Percentiles rank a stretch among this genome's conserved stretches.
These are phyloP conservation scores for Amanita subjunquillea DNA, from an alignment of 768 basidiomycete genomes.

Conservation along the genomic window DNA sequence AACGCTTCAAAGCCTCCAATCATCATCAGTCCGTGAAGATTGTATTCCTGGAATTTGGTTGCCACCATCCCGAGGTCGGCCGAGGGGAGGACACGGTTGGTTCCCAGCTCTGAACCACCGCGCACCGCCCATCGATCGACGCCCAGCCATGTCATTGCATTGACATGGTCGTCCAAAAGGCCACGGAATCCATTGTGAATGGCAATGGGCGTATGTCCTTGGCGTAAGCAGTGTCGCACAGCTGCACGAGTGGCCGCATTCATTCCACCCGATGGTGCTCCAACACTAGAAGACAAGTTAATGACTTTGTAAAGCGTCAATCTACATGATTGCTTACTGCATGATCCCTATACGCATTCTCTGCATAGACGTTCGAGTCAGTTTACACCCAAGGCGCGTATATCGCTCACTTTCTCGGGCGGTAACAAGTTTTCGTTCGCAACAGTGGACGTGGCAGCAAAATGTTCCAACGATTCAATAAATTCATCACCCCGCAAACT, in stretches of 20 bases:
- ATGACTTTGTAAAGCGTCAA: not conserved
- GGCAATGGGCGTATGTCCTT: conserved; percentile 88
- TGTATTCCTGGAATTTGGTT: conserved; percentile 81
- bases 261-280: conserved; percentile 98
- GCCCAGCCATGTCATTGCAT: conserved; percentile 88
- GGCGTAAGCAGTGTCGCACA: conserved; percentile 84
- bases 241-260: conserved; percentile 95
- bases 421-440: conserved; percentile 46
- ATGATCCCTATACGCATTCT: conserved; percentile 74
- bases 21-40: conserved; percentile 70
- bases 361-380: conserved; percentile 23
- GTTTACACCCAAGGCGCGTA: not conserved
- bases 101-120: conserved; percentile 96
- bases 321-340: conserved; percentile 48
- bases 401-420: conserved; percentile 27
- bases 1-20: conserved; percentile 98
- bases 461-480: conserved; percentile 77
- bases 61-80: conserved; percentile 84
- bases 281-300: conserved; percentile 46
- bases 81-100: conserved; percentile 84
- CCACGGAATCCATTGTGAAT: conserved; percentile 96
- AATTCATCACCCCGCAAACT: conserved; percentile 89
- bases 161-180: conserved; percentile 79
- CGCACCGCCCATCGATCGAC: conserved; percentile 96
- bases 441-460: conserved; percentile 60